Percentiles rank a stretch among this genome's conserved stretches.
Conservation (phyloP, 2,329 filamentous ascomycete genomes). For the Fusarium buxicola region DNA sequence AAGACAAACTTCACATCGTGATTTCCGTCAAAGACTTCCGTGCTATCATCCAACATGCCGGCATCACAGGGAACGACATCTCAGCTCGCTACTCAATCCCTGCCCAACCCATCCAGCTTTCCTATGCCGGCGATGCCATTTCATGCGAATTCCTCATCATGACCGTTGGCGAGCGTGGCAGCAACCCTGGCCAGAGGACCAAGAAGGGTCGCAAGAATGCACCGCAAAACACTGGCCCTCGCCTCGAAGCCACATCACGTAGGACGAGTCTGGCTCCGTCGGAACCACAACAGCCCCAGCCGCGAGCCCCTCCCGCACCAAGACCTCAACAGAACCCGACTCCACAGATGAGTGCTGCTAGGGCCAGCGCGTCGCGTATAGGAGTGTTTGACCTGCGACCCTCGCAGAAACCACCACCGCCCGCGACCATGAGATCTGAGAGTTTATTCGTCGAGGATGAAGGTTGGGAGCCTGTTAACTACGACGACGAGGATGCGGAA, state of each 20-base stretch:
- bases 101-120: slow-evolving; percentile 77
- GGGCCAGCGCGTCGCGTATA: slow-evolving; percentile 52
- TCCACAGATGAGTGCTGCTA: slow-evolving; percentile 50
- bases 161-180: slow-evolving; percentile 77
- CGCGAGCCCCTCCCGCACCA: slow-evolving; percentile 41
- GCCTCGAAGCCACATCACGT: slow-evolving; percentile 61
- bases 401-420: slow-evolving; percentile 64
- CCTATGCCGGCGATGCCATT: slow-evolving; percentile 75
- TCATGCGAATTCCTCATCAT: slow-evolving; percentile 83
- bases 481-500: slow-evolving; percentile 71
- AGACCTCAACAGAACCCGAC: slow-evolving; percentile 48
- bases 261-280: slow-evolving; percentile 56
- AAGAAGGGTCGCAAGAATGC: slow-evolving; percentile 59
- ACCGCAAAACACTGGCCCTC: slow-evolving; percentile 50
- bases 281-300: slow-evolving; percentile 45
- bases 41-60: slow-evolving; percentile 80
- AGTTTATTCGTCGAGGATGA: slow-evolving; percentile 83
- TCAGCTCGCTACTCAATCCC: slow-evolving; percentile 78
- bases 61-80: slow-evolving; percentile 73
- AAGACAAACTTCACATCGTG: slow-evolving; percentile 81
- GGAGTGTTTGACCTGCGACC: slow-evolving; percentile 61
- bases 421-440: slow-evolving; percentile 70
- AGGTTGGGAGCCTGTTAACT: slow-evolving; percentile 76
- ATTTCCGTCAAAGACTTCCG: slow-evolving; percentile 88
- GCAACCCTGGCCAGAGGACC: slow-evolving; percentile 60